Percentiles rank a stretch among this genome's conserved stretches.
Conservation (phyloP, 1,284 basidiomycete species). For the Apiotrichum laibachii region DNA sequence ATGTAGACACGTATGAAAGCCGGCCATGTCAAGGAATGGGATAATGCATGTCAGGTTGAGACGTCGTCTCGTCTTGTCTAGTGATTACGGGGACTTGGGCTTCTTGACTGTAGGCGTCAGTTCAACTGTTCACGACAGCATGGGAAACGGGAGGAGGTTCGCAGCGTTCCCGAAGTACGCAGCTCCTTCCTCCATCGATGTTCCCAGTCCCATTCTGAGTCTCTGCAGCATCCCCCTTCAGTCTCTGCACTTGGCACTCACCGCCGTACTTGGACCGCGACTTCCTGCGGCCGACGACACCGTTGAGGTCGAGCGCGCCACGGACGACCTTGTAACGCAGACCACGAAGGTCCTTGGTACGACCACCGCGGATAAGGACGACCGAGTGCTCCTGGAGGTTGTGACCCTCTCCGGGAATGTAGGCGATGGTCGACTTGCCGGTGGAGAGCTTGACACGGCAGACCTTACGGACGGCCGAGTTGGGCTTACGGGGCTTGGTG, state of each 20-base stretch:
- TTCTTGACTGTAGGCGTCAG: conserved; percentile 67
- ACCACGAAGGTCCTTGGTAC: conserved; percentile 96
- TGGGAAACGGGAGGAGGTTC: too few species aligned
- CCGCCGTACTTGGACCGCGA: conserved; percentile 92
- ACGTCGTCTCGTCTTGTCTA: not conserved
- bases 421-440: conserved; percentile 86
- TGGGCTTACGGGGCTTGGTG: conserved; percentile 94
- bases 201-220: too few species aligned
- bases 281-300: conserved; percentile 77
- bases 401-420: conserved; percentile 96
- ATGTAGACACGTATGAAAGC: too few species aligned
- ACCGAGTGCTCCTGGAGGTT: conserved; percentile 98
- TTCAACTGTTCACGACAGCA: conserved; percentile 3
- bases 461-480: conserved; percentile 97
- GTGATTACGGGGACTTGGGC: conserved; percentile 57
- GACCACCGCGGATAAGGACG: conserved; percentile 86
- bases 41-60: not conserved
- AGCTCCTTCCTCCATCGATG: too few species aligned
- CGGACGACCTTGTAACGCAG: conserved; percentile 93
- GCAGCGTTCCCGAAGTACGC: too few species aligned
- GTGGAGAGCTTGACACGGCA: conserved; percentile 89
- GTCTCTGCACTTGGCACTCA: conserved; percentile 52
- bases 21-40: not conserved
- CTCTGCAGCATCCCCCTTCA: not conserved
- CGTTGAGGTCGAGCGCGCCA: conserved; percentile 87